Evolutionary conservation across 805 yeast genomes (phyloP), one percentile per base, ranked within the genome.

Genomic region (Kodamaea leandrae): DNA sequence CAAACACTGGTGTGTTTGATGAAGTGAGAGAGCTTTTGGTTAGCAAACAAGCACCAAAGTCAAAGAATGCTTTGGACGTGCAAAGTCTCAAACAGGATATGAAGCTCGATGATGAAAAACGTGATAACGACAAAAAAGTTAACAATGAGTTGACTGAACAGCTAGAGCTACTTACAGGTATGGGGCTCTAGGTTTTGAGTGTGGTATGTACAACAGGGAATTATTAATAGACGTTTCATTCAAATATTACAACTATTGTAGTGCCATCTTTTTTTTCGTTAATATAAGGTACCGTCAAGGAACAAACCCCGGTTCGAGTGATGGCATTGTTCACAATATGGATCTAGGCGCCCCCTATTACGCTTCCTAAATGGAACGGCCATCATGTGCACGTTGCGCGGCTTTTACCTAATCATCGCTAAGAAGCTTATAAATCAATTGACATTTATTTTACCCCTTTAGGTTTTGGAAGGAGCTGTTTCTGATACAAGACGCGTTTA

Each of bases 131-230:
- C 21, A 60, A 63, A 47, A 45, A 56, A 44, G 63, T 67, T 4
- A 71, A 71, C n/a, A 51, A 54, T 28, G 79, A 74, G 38, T 47
- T 77, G 24, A 58, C 65, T 13, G 55, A 56, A 35, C 81, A 77
- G 53, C 48, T 77, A 44, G 79, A 76, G 42, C 45, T 75, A 49
- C 61, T 77, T 15, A 66, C 72, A 14, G 77, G 69, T 4, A 65
- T 76, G 58, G 70, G 54, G 20, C 52, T 69, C 21, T 60, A 40
- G 33, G 28, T 12, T 9, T 14, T 13, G 16, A 13, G 16, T 6
- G 9, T 12, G 6, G 9, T 6, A 34, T 33, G 36, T 36, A 23
- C 10, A 19, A 19, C 24, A 29, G 3, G 13, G 25, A 12, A 14
- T 23, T 30, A 14, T 24, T 27, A 27, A 27, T 27, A 27, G 32